Conservation (phyloP, 179 eudicot genomes). For the Silene noctiflora region DNA sequence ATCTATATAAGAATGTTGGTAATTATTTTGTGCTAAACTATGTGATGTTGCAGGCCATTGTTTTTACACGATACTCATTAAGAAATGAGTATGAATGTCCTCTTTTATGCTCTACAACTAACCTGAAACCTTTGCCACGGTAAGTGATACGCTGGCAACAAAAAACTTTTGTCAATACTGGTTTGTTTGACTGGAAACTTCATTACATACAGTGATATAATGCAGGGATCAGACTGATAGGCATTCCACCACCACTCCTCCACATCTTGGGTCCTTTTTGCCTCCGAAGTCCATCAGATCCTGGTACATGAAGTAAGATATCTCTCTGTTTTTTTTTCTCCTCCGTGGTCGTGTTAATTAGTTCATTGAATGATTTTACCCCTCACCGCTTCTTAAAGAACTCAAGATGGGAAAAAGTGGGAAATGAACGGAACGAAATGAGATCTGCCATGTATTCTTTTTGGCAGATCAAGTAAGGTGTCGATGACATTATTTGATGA, state of each 20-base stretch:
- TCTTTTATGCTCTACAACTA: constrained; percentile 56
- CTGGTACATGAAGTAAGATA: constrained; percentile 89
- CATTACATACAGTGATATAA: constrained; percentile 8
- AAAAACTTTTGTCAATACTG: constrained; percentile 6
- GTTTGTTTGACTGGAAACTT: constrained; percentile 13
- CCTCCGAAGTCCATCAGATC: constrained; percentile 69
- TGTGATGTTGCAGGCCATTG: constrained; percentile 57
- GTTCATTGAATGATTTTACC: background rate
- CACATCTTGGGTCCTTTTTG: constrained; percentile 61
- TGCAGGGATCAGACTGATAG: constrained; percentile 69
- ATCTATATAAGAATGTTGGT: background rate
- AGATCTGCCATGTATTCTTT: constrained; percentile 20
- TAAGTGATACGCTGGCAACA: constrained; percentile 24
- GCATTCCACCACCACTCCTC: constrained; percentile 38
- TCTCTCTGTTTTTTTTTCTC: background rate
- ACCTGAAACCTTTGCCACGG: constrained; percentile 67
- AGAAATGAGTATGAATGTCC: constrained; percentile 58
- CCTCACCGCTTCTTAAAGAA: background rate
- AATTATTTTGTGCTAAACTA: constrained; percentile 21
- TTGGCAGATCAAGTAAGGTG: constrained; percentile 65
- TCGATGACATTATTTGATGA: constrained; percentile 57
- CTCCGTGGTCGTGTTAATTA: background rate
- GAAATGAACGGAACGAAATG: background rate
- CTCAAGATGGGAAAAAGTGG: background rate
- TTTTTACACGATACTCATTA: constrained; percentile 73